Base-by-base conservation (phyloP, 2,329 filamentous ascomycete genomes). In the Ophiostoma sp. region DNA sequence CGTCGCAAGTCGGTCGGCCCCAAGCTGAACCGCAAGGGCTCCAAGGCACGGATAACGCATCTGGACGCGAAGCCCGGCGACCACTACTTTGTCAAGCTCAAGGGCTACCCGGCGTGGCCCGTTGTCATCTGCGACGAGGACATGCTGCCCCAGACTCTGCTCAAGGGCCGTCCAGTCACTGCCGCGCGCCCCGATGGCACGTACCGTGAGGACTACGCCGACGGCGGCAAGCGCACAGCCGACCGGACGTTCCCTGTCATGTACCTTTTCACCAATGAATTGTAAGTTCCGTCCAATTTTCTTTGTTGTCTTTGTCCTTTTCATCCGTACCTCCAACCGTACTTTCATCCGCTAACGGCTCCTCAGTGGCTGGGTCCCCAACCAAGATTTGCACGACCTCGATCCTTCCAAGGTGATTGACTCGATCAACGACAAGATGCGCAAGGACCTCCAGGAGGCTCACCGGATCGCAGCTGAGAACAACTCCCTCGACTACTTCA, bases 251-350 rank as follows among this genome's bases (percentile, higher is more conserved):
- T 93, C 78, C 92, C 94, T 5, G 89, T 98, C 77, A 97, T 98
- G 94, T 98, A 97, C 79, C 83, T 98, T 68, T 85, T 88, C 73
- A 97, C 94, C 52, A 97, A 98, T 77, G 94, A 98, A 84, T 98
- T 99, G 95, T 99, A 82, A 87, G 94, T 88, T 15, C 13, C 27
- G 27, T 33, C 27, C 23, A 54, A 52, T 23, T 52, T 23, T 27
- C 8, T 6, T 60, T 65, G 36, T 60, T 17, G 66, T 57, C 68
- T 75, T 69, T 73, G 62, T 39, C 8, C 15, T 44, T 52, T 15
- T 23, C 20, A 3, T 11, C 1, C 2, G 17, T 48, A 15, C 17
- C 23, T 33, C 23, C 27, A 11, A 8, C 4, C 1, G 20, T 36
- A 13, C 33, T 52, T n/a, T 3, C 31, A 5, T 44, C 41, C 4